Evolutionary conservation across 768 basidiomycete genomes (phyloP), one percentile per base, ranked within the genome.

Genomic region (Leucocoprinus birnbaumii): DNA sequence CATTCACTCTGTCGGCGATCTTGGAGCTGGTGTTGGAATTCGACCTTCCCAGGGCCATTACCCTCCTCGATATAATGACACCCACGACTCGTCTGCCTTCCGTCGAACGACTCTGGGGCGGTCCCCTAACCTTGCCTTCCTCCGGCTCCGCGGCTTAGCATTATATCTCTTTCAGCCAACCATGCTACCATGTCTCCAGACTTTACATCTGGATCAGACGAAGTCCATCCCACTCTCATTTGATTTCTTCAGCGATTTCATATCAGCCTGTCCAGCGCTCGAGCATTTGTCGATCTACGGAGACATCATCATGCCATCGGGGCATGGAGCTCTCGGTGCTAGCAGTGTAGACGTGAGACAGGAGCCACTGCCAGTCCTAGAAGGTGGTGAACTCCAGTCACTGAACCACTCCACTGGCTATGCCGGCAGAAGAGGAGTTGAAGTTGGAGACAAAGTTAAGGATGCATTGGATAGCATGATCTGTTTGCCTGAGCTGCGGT

Each of bases 141-240:
- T 79, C 11, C 73, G 77, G 6, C 71, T 82, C 25, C 71, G 75
- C 3, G 79, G 78, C 8, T 58, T 78, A 9, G 75, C 78, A 0
- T 65, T 77, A 22, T 66, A 74, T 40, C 65, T 72, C 37, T 72
- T 76, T 53, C 68, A 65, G 1, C 75, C 77, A 3, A 70, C 67
- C 11, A 62, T 78, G 16, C 24, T 62, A 0, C 53, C 57, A 3
- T 19, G 37, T 14, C 60, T 78, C 3, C 71, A 66, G 22, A 75
- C 70, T 0, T 69, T 82, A 18, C 76, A 80, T 55, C 68, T 82
- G 34, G 76, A 79, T 49, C 73, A 78, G 46, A 76, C 72, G 1
- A 65, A 63, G 10, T 43, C 62, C 2, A 48, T 76, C 3, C 70
- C 74, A 19, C 63, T 79, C 6, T 60, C 60, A 4, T 76, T 72